A percentile compares a stretch with the other conserved stretches of the same genome.
phyloP scores from a whole-genome alignment of 192 early-diverging fungal species.

The Martensiomyces pterosporus region DNA sequence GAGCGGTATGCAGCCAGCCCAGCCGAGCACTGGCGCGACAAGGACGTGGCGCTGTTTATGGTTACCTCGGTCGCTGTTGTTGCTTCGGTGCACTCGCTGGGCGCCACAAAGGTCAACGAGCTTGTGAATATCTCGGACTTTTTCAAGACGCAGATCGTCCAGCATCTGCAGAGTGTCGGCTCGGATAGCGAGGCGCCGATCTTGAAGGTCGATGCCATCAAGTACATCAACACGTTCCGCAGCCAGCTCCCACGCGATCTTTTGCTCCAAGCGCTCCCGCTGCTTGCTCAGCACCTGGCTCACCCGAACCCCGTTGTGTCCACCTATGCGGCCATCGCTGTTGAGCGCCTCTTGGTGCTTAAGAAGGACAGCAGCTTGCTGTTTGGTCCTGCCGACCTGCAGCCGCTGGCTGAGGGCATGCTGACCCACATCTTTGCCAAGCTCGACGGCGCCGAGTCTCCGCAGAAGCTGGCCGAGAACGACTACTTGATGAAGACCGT shows the following conservation, averaged over 20 bases:
- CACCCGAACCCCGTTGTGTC: slow-evolving; percentile 79
- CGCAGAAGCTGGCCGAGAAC: slow-evolving; percentile 94
- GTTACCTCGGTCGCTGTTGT: slow-evolving; percentile 84
- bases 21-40: slow-evolving; percentile 80
- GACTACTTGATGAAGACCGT: slow-evolving; percentile 92
- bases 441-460: slow-evolving; percentile 71
- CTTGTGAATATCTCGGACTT: slow-evolving; percentile 80
- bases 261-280: slow-evolving; percentile 69
- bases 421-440: slow-evolving; percentile 71
- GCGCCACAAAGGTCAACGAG: slow-evolving; percentile 81
- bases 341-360: slow-evolving; percentile 88
- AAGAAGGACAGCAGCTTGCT: slow-evolving; percentile 53
- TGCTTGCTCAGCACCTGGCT: slow-evolving; percentile 75
- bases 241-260: slow-evolving; percentile 85
- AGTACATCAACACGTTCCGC: slow-evolving; percentile 91
- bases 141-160: slow-evolving; percentile 76
- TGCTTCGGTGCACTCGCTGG: slow-evolving; percentile 69
- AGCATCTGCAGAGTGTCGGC: slow-evolving; percentile 72
- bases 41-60: slow-evolving; percentile 93
- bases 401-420: slow-evolving; percentile 61
- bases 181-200: slow-evolving; percentile 72
- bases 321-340: slow-evolving; percentile 87
- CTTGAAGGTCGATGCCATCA: slow-evolving; percentile 92
- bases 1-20: slow-evolving; percentile 70
- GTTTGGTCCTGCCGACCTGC: slow-evolving; percentile 68